Percentiles rank a stretch among this genome's conserved stretches.
phyloP scores from a whole-genome alignment of 495 filamentous ascomycete genomes.

The Filosporella fistucella region DNA sequence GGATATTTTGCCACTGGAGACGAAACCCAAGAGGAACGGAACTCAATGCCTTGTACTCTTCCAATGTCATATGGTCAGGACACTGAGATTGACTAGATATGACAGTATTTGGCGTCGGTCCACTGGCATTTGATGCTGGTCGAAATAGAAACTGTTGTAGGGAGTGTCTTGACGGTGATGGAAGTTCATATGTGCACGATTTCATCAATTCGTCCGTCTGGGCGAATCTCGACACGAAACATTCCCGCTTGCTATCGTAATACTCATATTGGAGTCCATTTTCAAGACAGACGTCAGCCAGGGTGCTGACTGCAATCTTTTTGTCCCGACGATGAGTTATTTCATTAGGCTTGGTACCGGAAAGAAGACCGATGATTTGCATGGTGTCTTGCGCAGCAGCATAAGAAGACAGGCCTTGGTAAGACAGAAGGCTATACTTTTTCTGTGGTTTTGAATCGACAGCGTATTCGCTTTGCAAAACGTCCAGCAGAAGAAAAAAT shows the following conservation, averaged over 20 bases:
- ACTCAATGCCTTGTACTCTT: constrained; percentile 20
- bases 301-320: neutral
- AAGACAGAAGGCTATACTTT: neutral
- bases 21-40: constrained; percentile 21
- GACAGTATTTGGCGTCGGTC: neutral
- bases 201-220: neutral
- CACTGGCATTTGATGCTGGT: neutral
- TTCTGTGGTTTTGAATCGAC: neutral
- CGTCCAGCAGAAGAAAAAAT: constrained; percentile 32
- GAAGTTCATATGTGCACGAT: neutral
- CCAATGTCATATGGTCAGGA: constrained; percentile 12
- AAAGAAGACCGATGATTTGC: neutral
- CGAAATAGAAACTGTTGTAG: neutral
- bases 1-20: constrained; percentile 41
- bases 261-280: neutral
- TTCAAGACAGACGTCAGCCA: neutral
- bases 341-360: neutral
- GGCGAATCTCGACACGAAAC: neutral
- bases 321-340: neutral
- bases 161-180: neutral
- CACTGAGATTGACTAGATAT: constrained; percentile 23
- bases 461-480: constrained; percentile 13
- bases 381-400: neutral
- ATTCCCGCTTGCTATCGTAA: neutral
- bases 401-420: neutral